Base-by-base conservation (phyloP, 1,139 yeast genomes). In the Suhomyces panamericanus region DNA sequence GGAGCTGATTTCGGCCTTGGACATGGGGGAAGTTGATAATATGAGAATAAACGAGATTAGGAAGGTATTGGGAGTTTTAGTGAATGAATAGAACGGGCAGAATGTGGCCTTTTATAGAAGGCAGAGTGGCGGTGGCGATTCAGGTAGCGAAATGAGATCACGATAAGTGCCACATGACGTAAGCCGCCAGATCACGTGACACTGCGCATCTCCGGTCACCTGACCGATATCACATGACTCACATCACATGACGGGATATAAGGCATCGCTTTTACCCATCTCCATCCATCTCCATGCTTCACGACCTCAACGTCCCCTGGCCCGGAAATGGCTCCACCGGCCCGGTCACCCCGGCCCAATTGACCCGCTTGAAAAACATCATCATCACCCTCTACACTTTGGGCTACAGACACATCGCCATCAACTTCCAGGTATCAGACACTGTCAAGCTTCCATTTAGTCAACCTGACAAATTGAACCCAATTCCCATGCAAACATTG, bases 251-350 rank as follows among this genome's bases (percentile, higher is more conserved):
- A 26, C n/a, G 3, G 3, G 11, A 26, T n/a, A 20, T 20, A 20
- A 17, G 20, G 24, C 24, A 20, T 20, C 24, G 20, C 20, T 17
- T 17, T 20, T 7, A 20, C 24, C 7, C 24, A 20, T 20, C 24
- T 5, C 24, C 7, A 2, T 20, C 8, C 9, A 2, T 6, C 9
- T 2, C 24, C 24, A 20, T 20, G 24, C 50, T 63, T 56, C 84
- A 81, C 52, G 97, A 90, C 66, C 71, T 90, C 50, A 90, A 90
- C 60, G 83, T 90, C 4, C 81, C 83, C 16, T 90, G 96, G 93
- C 96, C 96, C 0, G 79, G 74, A 43, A 59, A 64, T 38, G 70
- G 74, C 52, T 83, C 78, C 59, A 53, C 64, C 3, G 54, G 66
- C 11, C 62, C 65, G 26, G 77, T 81, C 1, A 59, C 75, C 0